Evolutionary conservation across 345 rosid genomes (phyloP), one percentile per base, ranked within the genome.

Genomic region (Gossypium australe): DNA sequence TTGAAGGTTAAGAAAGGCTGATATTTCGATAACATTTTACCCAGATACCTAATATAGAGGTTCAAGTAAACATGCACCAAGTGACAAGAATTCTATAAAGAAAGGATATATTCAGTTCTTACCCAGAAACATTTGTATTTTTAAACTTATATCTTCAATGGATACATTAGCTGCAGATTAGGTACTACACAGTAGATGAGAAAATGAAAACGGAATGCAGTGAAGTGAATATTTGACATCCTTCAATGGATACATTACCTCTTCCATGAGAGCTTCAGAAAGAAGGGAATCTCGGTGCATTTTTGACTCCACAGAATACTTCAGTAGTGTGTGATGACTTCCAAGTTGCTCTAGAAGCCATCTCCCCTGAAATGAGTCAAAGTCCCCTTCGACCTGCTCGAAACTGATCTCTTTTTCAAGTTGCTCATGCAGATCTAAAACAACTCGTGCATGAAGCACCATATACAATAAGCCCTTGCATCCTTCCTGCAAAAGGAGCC

Each of bases 251-350:
- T 34, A 34, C 41, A 5, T 34, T 34, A 94, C 99, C 98, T 92
- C 99, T 88, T 95, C 97, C 98, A 95, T 91, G 49, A 95, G 89
- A 77, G 94, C 94, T 86, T 95, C 99, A 11, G 99, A 92, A 73
- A 95, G 97, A 80, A 95, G 84, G 44, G 98, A 71, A 80, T 92
- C 92, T 78, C 85, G 86, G 71, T 85, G 94, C 94, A 92, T 90
- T 86, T 91, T 95, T 47, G 98, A 92, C 82, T 95, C 96, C 14
- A 95, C 97, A 17, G 82, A 80, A 70, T 95, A 95, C 84, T 95
- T 95, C 76, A 95, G 85, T 43, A 89, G 82, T 0, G 98, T 95
- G 84, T 95, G 99, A 74, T 95, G 94, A 78, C 82, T 88, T 80
- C 98, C 97, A 78, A 92, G 77, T 75, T 92, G 98, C 82, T 92